Conservation (phyloP, 2,329 filamentous ascomycete genomes). For the Camillea tinctor region DNA sequence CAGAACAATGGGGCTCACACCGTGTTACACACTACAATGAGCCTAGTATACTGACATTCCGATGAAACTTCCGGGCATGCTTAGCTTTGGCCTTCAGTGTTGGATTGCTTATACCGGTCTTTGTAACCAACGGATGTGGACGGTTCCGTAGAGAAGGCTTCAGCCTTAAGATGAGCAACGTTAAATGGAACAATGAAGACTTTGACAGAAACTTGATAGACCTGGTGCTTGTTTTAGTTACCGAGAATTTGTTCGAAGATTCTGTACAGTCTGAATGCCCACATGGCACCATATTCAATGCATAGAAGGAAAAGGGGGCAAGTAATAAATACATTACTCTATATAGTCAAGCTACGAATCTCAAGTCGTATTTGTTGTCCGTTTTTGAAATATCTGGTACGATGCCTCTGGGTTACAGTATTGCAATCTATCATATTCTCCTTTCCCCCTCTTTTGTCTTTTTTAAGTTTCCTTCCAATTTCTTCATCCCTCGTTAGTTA, state of each 20-base stretch:
- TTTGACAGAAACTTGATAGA: too few species aligned
- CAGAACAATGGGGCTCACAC: slow-evolving; percentile 13
- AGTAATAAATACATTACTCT: too few species aligned
- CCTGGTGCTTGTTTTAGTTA: too few species aligned
- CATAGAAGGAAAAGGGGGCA: too few species aligned
- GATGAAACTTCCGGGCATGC: slow-evolving; percentile 6
- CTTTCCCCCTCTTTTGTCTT: too few species aligned
- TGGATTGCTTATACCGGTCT: background rate
- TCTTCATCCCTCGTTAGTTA: background rate
- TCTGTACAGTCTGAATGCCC: background rate
- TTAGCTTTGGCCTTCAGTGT: background rate
- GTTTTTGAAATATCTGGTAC: background rate
- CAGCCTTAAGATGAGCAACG: background rate
- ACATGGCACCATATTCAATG: too few species aligned
- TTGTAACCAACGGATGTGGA: background rate
- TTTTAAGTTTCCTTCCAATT: background rate
- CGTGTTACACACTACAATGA: slow-evolving; percentile 13
- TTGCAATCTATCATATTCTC: background rate
- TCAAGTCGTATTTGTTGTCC: background rate
- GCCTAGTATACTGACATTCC: slow-evolving; percentile 8
- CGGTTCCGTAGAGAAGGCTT: background rate
- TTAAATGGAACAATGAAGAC: too few species aligned
- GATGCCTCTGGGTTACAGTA: too few species aligned
- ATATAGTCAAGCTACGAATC: background rate
- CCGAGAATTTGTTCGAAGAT: background rate